Percentiles rank a stretch among this genome's conserved stretches.
These are phyloP conservation scores for Trypanosomatidae sp. DNA, from an alignment of 208 protist genomes.

Conservation along the genomic window DNA sequence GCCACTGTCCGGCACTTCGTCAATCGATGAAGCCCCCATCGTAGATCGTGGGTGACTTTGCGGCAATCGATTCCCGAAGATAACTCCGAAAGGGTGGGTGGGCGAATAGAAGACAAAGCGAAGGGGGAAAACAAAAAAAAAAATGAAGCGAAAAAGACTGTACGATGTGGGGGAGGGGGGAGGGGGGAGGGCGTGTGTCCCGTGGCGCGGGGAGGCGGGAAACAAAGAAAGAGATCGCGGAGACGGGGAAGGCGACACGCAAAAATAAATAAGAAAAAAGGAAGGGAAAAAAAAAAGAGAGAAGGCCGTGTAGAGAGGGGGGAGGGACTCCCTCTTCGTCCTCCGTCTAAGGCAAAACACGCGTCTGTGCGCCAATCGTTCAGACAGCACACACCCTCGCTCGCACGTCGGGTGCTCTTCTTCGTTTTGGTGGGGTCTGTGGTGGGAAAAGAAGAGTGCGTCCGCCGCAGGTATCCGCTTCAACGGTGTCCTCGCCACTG, in stretches of 20 bases:
- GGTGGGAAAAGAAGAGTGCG: background rate
- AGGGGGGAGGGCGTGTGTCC: slow-evolving; percentile 1
- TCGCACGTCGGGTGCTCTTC: background rate
- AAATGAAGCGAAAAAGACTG: slow-evolving; percentile 19
- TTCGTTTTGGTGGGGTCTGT: background rate
- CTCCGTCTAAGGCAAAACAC: background rate
- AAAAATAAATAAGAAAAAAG: background rate
- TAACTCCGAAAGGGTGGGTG: background rate
- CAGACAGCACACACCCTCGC: background rate
- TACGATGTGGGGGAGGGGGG: slow-evolving; percentile 7
- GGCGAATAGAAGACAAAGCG: background rate
- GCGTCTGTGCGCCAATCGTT: background rate
- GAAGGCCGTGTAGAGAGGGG: background rate
- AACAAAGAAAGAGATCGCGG: background rate
- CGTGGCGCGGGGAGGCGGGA: background rate
- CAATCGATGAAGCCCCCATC: slow-evolving; percentile 11
- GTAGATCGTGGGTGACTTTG: background rate
- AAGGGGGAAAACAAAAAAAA: slow-evolving; percentile 6
- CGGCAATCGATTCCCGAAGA: background rate
- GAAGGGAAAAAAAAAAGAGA: background rate
- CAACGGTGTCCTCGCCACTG: background rate
- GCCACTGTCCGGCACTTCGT: slow-evolving; percentile 48
- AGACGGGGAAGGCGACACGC: background rate
- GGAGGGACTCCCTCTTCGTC: too few species aligned
- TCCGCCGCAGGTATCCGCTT: background rate